Base-by-base conservation (phyloP, 768 basidiomycete genomes). In the Clitopilus passeckerianus region DNA sequence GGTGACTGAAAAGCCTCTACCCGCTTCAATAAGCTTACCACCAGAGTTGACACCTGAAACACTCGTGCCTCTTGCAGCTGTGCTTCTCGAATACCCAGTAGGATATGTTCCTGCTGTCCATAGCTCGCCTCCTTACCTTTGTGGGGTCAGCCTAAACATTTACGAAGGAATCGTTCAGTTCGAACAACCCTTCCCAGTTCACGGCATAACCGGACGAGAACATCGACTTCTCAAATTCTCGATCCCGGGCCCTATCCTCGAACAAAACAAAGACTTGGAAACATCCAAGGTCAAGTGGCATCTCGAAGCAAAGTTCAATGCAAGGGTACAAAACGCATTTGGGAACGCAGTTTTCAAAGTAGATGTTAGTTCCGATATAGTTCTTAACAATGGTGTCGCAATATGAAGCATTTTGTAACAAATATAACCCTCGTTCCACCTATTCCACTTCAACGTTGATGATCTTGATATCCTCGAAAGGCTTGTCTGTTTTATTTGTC, bases 381-480 rank as follows among this genome's bases (percentile, higher is more conserved):
- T 50, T 18, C 16, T 50, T n/a, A 50, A 18, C 22, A 18, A 50
- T 5, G 46, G 46, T 20, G 46, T 50, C 12, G 46, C n/a, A 18
- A 20, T 50, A 22, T 50, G n/a, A 50, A 20, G 10, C 46, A 20
- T 20, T 50, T 5, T 18, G 18, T 50, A 18, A 7, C 12, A 5
- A 4, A 20, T 50, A 18, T 50, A 9, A n/a, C 12, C 65, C 3
- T 14, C 2, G 10, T 57, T n/a, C n/a, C 15, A 52, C 23, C 65
- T 80, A 90, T 59, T 90, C 87, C 61, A 91, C 81, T 67, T 85
- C 85, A 41, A 93, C 76, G 63, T 90, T 93, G 68, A 87, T 75
- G 61, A 95, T 95, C 72, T 93, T 93, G 74, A 98, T 93, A 68
- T 96, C 94, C 66, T 96, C 95, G 64, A 85, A 93, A 14, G 94